A percentile compares a stretch with the other conserved stretches of the same genome.
Evolutionary conservation across 1,284 basidiomycete genomes (phyloP).

Genomic region (Exobasidium rhododendri): DNA sequence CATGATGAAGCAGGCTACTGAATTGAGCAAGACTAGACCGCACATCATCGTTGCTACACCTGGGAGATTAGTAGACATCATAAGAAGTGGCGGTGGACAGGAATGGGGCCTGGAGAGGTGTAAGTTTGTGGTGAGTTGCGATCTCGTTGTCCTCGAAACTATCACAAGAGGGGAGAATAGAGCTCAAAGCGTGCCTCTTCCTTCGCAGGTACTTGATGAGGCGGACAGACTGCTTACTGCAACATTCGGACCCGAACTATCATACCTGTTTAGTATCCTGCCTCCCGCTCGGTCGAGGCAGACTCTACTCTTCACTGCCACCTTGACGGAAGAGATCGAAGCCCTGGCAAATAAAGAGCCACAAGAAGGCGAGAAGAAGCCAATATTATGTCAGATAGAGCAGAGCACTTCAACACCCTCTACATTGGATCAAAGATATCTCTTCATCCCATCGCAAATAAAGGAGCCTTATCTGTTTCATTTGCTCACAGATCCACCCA

Average conservation of each 20-base stretch:
- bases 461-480: constrained; percentile 89
- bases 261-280: constrained; percentile 69
- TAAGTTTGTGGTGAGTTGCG: constrained; percentile 69
- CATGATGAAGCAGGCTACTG: constrained; percentile 89
- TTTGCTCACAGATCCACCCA: constrained; percentile 75
- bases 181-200: constrained; percentile 1
- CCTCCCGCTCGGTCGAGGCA: constrained; percentile 72
- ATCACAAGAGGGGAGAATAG: neutral
- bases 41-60: constrained; percentile 96
- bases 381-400: constrained; percentile 76
- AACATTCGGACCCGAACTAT: constrained; percentile 83
- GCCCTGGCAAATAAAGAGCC: constrained; percentile 71
- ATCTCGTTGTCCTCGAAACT: constrained; percentile 45
- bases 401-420: constrained; percentile 79
- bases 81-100: constrained; percentile 68
- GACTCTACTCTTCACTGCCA: constrained; percentile 95
- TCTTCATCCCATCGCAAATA: constrained; percentile 91
- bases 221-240: constrained; percentile 88
- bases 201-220: constrained; percentile 44
- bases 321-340: constrained; percentile 82
- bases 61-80: constrained; percentile 86
- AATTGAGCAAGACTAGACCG: constrained; percentile 72
- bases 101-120: constrained; percentile 73
- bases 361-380: constrained; percentile 77
- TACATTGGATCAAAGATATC: constrained; percentile 81